A percentile compares a stretch with the other conserved stretches of the same genome.
Conservation (phyloP, 1,139 yeast genomes). For the Kodamaea suecica region DNA sequence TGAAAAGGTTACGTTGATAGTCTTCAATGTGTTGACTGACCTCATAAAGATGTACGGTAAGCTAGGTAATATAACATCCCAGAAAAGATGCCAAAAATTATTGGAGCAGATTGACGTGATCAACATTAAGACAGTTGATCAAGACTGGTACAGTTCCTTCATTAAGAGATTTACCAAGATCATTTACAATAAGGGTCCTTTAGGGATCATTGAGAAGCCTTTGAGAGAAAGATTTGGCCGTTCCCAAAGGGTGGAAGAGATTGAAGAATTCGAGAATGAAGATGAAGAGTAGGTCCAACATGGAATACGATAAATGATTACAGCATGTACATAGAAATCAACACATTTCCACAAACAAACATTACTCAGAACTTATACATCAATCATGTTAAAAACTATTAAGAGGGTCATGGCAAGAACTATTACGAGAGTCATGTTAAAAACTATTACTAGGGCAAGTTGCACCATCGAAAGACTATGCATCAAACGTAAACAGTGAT, state of each 20-base stretch:
- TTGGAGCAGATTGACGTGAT: slow-evolving; percentile 18
- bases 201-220: slow-evolving; percentile 43
- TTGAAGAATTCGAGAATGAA: slow-evolving; percentile 46
- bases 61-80: slow-evolving; percentile 24
- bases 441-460: too few species aligned
- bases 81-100: slow-evolving; percentile 29
- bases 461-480: too few species aligned
- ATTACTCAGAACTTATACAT: too few species aligned
- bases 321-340: too few species aligned
- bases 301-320: too few species aligned
- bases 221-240: slow-evolving; percentile 40
- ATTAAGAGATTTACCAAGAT: slow-evolving; percentile 38
- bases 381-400: too few species aligned
- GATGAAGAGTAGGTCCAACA: slow-evolving; percentile 27
- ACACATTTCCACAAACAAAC: too few species aligned
- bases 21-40: slow-evolving; percentile 31
- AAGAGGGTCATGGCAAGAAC: too few species aligned
- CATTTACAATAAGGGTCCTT: slow-evolving; percentile 41
- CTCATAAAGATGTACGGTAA: slow-evolving; percentile 32
- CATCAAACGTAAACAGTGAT: not conserved
- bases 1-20: slow-evolving; percentile 29
- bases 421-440: too few species aligned
- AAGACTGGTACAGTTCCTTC: slow-evolving; percentile 36
- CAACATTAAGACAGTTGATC: slow-evolving; percentile 20
- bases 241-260: slow-evolving; percentile 30